Evolutionary conservation across 805 yeast genomes (phyloP), one percentile per base, ranked within the genome.

Genomic region (Yamadazyma endophytica): DNA sequence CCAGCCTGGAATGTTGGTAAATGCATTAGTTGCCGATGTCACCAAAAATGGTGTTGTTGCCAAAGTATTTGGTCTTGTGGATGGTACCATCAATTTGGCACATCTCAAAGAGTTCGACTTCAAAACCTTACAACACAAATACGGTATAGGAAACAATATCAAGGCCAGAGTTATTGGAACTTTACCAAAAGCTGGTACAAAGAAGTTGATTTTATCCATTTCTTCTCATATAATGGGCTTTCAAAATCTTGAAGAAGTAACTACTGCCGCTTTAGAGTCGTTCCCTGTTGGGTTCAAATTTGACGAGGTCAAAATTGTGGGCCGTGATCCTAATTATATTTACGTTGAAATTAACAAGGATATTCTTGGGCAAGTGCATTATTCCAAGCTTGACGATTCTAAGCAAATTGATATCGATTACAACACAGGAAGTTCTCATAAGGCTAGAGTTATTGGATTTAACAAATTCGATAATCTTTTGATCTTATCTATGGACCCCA

Each of bases 1-100:
- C 17, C 71, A 83, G 22, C 95, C 99, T 3, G 99, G 98, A 47
- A 74, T 79, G 42, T 49, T 79, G 8, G 86, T 89, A 7, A 87
- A 83, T 36, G 83, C 88, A 5, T 58, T 80, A 17, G 72, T 88
- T 13, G 70, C 81, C 13, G 78, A 76, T 6, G 70, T 77, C 13
- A 56, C 70, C 17, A 52, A 62, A 6, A 58, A 73, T 21, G 98
- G 98, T 39, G 56, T 86, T 12, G 56, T 70, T n/a, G 75, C 83
- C 41, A 82, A 78, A 51, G 79, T 77, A 0, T 79, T 79, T 43
- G 96, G 96, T 32, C 58, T 84, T 35, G 71, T 82, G 13, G 78
- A 80, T 41, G 94, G 81, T 11, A 75, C 89, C 0, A 62, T 86
- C 21, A 81, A 76, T 35, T 58, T 78, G 28, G 64, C 88, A 12